Evolutionary conservation across 2,329 filamentous ascomycete genomes (phyloP).

Genomic region (Dendrostoma leiphaemia): DNA sequence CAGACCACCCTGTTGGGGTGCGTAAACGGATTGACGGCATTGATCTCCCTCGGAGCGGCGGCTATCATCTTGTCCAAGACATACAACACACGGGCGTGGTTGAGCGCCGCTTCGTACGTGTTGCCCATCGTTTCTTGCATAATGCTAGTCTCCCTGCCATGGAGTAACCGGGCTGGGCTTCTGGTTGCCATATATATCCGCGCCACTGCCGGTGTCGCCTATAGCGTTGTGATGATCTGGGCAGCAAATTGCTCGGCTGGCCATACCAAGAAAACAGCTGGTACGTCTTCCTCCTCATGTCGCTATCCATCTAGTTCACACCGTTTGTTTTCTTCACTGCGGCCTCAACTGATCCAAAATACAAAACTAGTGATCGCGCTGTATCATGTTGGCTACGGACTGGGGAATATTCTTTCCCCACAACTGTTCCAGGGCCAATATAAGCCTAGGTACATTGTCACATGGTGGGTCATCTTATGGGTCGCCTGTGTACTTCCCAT

Average conservation of each 20-base stretch:
- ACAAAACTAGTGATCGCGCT: constrained; percentile 30
- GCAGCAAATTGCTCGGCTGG: constrained; percentile 34
- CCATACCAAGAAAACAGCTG: constrained; percentile 38
- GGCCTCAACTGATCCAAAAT: no score
- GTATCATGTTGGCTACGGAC: constrained; percentile 30
- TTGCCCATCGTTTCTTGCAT: constrained; percentile 35
- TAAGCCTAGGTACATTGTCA: constrained; percentile 28
- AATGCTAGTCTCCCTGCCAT: constrained; percentile 33
- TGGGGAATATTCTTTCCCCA: constrained; percentile 30
- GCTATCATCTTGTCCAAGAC: constrained; percentile 16
- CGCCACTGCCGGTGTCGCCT: constrained; percentile 34
- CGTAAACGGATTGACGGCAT: constrained; percentile 15
- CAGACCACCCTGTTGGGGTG: constrained; percentile 30
- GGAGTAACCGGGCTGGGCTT: constrained; percentile 36
- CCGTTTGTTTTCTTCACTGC: not conserved
- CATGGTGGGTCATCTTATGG: constrained; percentile 30
- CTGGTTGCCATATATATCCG: constrained; percentile 36
- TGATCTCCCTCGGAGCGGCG: constrained; percentile 7
- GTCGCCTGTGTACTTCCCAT: constrained; percentile 36
- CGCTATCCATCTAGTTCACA: not conserved
- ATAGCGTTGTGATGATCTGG: constrained; percentile 38
- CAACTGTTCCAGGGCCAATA: constrained; percentile 27
- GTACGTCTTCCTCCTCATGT: not conserved
- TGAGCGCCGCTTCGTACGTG: constrained; percentile 25
- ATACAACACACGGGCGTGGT: constrained; percentile 11